Evolutionary conservation across 352 stramenopile species (phyloP).

Genomic region (Albugo candida): DNA sequence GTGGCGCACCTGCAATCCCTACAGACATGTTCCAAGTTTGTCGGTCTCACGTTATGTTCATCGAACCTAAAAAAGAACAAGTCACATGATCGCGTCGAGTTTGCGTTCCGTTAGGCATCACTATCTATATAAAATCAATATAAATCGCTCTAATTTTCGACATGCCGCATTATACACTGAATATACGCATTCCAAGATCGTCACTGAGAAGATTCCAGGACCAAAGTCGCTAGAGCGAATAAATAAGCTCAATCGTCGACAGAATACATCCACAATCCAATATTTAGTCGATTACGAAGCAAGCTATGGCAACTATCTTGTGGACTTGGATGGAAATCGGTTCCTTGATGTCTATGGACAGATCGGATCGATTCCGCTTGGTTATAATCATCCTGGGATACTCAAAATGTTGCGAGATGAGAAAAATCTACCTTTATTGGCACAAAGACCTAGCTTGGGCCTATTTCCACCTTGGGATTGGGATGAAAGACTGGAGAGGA

Average conservation of each 20-base stretch:
- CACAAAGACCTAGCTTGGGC: conserved; percentile 51
- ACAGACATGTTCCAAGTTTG: no score
- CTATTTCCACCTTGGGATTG: conserved; percentile 61
- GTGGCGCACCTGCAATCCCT: no score
- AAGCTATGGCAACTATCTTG: conserved; percentile 68
- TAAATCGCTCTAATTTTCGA: no score
- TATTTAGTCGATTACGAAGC: conserved; percentile 65
- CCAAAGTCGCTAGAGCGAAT: conserved; percentile 44
- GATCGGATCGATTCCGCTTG: conserved; percentile 63
- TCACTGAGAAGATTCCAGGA: conserved; percentile 33
- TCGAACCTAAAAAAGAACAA: no score
- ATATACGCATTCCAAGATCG: conserved; percentile 22
- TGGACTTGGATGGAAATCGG: conserved; percentile 68
- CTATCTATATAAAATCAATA: no score
- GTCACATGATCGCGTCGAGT: no score
- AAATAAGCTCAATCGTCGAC: conserved; percentile 22
- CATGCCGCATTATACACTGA: conserved; percentile 27
- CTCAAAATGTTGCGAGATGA: conserved; percentile 34
- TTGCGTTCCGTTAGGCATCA: no score
- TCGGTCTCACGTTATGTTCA: no score
- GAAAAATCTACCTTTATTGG: conserved; percentile 42
- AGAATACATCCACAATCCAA: conserved; percentile 46
- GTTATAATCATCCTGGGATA: conserved; percentile 74
- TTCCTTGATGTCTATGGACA: conserved; percentile 72
- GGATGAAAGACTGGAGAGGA: conserved; percentile 42